Evolutionary conservation across 139 green algal species (phyloP).

Genomic region (Astrephomene gubernaculifera): DNA sequence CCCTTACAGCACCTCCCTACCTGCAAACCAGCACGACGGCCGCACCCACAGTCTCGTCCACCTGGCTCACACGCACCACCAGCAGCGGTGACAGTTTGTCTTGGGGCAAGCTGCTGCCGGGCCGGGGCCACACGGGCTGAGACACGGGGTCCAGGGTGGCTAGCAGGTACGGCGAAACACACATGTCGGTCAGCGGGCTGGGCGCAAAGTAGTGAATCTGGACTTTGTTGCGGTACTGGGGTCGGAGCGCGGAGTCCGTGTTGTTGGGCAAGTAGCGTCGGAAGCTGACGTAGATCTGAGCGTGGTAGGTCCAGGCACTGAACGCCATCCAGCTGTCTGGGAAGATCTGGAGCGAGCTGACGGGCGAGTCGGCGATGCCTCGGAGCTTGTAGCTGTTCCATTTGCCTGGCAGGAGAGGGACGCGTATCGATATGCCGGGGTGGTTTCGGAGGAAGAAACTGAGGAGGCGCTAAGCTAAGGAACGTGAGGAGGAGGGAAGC

Average conservation of each 20-base stretch:
- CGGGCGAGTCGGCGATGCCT: slow-evolving; percentile 1
- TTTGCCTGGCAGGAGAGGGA: neutral
- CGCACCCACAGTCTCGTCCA: neutral
- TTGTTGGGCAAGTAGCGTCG: neutral
- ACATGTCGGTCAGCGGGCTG: neutral
- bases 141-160: neutral
- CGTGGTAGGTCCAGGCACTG: neutral
- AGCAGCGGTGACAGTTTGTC: neutral
- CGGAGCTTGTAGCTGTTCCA: neutral
- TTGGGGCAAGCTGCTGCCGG: neutral
- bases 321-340: neutral
- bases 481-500: neutral
- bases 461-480: neutral
- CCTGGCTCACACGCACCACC: neutral
- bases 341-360: slow-evolving; percentile 17
- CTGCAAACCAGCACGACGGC: slow-evolving; percentile 3
- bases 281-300: neutral
- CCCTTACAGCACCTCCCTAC: no score
- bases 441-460: neutral
- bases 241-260: neutral
- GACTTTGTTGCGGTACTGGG: neutral
- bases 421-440: neutral
- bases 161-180: neutral
- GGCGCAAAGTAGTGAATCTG: neutral
- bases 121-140: neutral